phyloP scores from a whole-genome alignment of 139 green algal genomes.

The Pseudopediastrum boryanum region DNA sequence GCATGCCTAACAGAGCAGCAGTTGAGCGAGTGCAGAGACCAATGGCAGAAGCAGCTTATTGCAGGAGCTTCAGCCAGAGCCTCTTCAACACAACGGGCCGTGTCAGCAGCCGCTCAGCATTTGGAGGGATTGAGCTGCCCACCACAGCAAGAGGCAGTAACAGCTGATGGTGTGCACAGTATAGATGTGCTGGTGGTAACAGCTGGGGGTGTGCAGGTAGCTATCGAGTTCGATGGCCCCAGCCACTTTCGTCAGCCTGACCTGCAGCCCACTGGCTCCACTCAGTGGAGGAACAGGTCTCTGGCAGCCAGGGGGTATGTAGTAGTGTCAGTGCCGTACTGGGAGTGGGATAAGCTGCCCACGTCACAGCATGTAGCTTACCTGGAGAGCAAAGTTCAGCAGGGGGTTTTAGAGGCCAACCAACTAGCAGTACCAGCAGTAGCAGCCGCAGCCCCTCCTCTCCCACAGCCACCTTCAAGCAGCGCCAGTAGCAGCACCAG shows the following conservation, averaged over 20 bases:
- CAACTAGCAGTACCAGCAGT: too few species aligned
- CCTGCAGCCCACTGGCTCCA: background rate
- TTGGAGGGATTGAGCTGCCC: background rate
- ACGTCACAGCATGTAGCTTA: too few species aligned
- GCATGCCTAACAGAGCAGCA: constrained; percentile 4
- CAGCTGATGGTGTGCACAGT: background rate
- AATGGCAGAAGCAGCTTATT: background rate
- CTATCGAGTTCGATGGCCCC: constrained; percentile 1
- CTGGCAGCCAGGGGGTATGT: constrained; percentile 1
- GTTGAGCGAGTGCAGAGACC: constrained; percentile 4
- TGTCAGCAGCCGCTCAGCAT: background rate
- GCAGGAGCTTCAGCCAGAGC: too few species aligned
- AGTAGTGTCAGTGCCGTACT: background rate
- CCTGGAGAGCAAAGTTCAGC: too few species aligned
- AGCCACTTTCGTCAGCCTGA: background rate
- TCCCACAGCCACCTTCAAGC: too few species aligned
- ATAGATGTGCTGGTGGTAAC: constrained; percentile 1
- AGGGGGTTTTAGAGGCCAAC: too few species aligned
- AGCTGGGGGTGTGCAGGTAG: background rate
- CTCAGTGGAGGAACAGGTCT: background rate
- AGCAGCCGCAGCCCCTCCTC: too few species aligned
- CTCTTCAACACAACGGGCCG: background rate
- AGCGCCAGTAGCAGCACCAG: too few species aligned
- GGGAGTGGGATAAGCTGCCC: background rate
- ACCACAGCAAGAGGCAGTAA: background rate